Conservation (phyloP, 306 rosid species). For the Arachis hypogaea region DNA sequence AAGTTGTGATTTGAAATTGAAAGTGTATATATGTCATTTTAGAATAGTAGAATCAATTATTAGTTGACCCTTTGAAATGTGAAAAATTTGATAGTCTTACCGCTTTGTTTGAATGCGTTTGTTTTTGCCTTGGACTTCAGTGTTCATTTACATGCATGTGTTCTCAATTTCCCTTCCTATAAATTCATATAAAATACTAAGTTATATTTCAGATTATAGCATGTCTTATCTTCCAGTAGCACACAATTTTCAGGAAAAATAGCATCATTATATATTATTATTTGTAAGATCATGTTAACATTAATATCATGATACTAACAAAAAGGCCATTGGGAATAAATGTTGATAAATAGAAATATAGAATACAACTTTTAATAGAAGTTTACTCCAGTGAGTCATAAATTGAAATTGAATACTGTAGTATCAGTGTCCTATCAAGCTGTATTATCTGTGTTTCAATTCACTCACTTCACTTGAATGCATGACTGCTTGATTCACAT, state of each 20-base stretch:
- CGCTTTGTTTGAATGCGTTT: not conserved
- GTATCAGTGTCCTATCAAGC: not conserved
- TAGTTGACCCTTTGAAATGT: constrained; percentile 9
- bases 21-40: constrained; percentile 40
- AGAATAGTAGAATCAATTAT: not conserved
- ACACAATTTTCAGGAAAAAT: not conserved
- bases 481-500: constrained; percentile 23
- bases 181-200: not conserved
- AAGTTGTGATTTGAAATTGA: constrained; percentile 15
- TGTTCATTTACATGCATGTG: not conserved
- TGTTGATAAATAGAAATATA: too few relatives aligned
- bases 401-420: too few relatives aligned
- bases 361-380: not conserved
- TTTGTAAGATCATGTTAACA: not conserved
- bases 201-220: not conserved
- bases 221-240: not conserved
- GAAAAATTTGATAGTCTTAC: not conserved
- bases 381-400: not conserved
- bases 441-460: not conserved
- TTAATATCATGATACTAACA: not conserved
- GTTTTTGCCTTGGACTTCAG: not conserved
- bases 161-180: not conserved
- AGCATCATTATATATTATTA: not conserved
- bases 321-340: not conserved
- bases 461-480: constrained; percentile 28